Percentiles rank a stretch among this genome's conserved stretches.
phyloP scores from a whole-genome alignment of 305 asterid genomes.

The Fraxinus angustifolia region DNA sequence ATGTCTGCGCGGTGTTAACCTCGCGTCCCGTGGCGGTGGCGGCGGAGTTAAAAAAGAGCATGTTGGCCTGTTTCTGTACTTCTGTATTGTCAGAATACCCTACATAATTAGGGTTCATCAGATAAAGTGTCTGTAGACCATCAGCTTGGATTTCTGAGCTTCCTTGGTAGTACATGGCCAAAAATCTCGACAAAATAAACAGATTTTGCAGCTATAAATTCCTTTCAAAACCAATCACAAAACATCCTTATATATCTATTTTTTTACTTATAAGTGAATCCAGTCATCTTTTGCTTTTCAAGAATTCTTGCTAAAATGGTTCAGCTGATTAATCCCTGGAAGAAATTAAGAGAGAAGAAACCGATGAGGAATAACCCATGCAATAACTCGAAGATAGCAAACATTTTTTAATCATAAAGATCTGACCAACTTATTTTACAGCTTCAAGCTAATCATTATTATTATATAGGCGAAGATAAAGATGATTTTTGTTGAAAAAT shows the following conservation, averaged over 20 bases:
- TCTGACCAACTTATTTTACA: neutral
- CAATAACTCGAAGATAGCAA: slow-evolving; percentile 27
- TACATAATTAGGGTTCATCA: slow-evolving; percentile 63
- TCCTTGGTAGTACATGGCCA: slow-evolving; percentile 61
- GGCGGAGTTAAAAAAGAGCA: slow-evolving; percentile 18
- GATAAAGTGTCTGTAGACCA: slow-evolving; percentile 63
- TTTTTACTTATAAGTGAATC: neutral
- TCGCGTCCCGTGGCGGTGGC: slow-evolving; percentile 17
- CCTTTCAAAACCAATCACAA: neutral
- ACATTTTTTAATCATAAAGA: slow-evolving; percentile 15
- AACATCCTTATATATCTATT: neutral
- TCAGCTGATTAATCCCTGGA: slow-evolving; percentile 26
- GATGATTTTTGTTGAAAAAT: slow-evolving; percentile 2
- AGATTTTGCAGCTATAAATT: neutral
- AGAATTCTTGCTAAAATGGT: slow-evolving; percentile 2
- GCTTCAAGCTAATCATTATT: neutral
- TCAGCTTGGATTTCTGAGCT: slow-evolving; percentile 62
- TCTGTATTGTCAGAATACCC: slow-evolving; percentile 37
- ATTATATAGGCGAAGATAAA: neutral
- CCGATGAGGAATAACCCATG: slow-evolving; percentile 33
- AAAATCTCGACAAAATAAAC: neutral
- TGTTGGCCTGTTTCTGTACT: slow-evolving; percentile 21
- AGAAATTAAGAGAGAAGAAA: slow-evolving; percentile 20
- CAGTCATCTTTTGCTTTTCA: neutral
- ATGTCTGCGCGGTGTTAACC: slow-evolving; percentile 16